Evolutionary conservation across 306 rosid species (phyloP).

Genomic region (Erythrophleum fordii): DNA sequence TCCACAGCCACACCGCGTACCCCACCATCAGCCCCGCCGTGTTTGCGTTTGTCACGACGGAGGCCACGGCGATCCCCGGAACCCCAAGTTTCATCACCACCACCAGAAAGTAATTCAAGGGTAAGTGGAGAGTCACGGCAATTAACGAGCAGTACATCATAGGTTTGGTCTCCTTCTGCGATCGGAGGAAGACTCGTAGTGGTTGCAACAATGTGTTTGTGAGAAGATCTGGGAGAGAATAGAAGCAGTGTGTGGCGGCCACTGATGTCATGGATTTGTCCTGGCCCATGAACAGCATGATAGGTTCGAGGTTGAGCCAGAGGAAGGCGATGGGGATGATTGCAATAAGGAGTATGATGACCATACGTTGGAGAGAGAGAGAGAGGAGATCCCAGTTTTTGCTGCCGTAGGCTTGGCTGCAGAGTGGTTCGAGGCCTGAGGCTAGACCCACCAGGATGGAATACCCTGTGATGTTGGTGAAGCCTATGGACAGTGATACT

Average conservation of each 20-base stretch:
- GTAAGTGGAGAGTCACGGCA: constrained; percentile 73
- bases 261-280: constrained; percentile 57
- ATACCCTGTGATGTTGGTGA: constrained; percentile 96
- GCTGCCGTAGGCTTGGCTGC: constrained; percentile 80
- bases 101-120: constrained; percentile 61
- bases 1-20: constrained; percentile 54
- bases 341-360: constrained; percentile 71
- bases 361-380: constrained; percentile 77
- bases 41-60: constrained; percentile 73
- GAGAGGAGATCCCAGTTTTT: constrained; percentile 74
- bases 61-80: constrained; percentile 78
- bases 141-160: constrained; percentile 82
- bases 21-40: constrained; percentile 68
- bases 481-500: constrained; percentile 87
- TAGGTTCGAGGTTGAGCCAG: constrained; percentile 67
- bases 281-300: constrained; percentile 83
- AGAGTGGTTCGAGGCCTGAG: constrained; percentile 85
- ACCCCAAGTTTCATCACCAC: constrained; percentile 64
- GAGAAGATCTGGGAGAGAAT: constrained; percentile 78
- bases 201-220: constrained; percentile 77
- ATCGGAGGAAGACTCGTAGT: constrained; percentile 65
- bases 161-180: constrained; percentile 76
- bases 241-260: constrained; percentile 73
- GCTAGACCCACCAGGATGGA: constrained; percentile 86
- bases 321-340: constrained; percentile 63